phyloP scores from a whole-genome alignment of 2,329 filamentous ascomycete species.

The Neopestalotiopsis rosae region DNA sequence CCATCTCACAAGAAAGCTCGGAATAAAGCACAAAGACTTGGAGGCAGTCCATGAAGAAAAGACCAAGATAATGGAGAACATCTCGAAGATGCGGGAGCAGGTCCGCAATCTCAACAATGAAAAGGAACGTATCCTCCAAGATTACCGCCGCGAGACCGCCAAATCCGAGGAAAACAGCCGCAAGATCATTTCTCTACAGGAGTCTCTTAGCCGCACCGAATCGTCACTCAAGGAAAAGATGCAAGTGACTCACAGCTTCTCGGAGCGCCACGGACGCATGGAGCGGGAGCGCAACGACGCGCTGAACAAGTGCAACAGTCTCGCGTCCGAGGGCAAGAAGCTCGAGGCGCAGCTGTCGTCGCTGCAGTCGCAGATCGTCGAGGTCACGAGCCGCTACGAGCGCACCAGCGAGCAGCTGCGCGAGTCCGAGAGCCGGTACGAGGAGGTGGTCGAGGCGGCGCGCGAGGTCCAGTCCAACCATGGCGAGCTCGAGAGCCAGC shows the following conservation, averaged over 20 bases:
- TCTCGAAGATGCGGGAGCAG: not conserved
- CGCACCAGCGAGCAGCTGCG: not conserved
- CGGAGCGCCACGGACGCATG: not conserved
- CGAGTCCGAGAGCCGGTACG: slow-evolving; percentile 8
- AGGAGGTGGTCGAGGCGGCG: slow-evolving; percentile 5
- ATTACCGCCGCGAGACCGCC: not conserved
- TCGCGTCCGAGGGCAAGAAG: not conserved
- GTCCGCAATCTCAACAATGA: not conserved
- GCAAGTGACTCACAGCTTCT: not conserved
- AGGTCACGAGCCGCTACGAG: not conserved
- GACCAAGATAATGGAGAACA: not conserved
- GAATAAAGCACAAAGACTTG: not conserved
- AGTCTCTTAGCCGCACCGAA: not conserved
- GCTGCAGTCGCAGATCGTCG: not conserved
- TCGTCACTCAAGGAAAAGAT: not conserved
- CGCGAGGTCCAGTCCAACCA: not conserved
- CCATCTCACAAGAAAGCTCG: not conserved
- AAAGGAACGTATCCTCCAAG: not conserved
- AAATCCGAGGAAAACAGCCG: not conserved
- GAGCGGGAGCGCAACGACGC: not conserved
- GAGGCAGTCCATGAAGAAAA: not conserved
- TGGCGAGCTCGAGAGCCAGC: slow-evolving; percentile 6
- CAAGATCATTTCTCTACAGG: not conserved
- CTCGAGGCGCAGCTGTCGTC: not conserved
- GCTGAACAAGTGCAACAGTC: not conserved